A percentile compares a stretch with the other conserved stretches of the same genome.
These are phyloP conservation scores for Blastobotrys americana DNA, from an alignment of 805 yeast genomes.

Conservation along the genomic window DNA sequence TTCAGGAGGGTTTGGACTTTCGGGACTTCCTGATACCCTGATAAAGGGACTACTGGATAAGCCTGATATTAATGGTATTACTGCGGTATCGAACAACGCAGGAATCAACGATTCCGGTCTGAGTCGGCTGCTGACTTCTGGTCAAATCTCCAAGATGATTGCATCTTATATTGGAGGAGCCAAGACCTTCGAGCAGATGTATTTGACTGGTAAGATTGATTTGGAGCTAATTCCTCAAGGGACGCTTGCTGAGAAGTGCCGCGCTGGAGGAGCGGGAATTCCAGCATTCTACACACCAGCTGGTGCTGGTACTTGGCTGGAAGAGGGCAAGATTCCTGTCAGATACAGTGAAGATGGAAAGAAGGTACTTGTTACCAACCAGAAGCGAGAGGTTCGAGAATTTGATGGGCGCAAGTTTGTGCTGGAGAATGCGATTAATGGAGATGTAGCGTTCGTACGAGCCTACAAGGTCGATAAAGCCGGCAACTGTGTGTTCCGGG, in stretches of 20 bases:
- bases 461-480: constrained; percentile 38
- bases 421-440: constrained; percentile 35
- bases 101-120: constrained; percentile 38
- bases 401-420: constrained; percentile 35
- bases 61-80: constrained; percentile 30
- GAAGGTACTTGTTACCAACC: constrained; percentile 30
- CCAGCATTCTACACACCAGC: constrained; percentile 41
- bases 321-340: constrained; percentile 38
- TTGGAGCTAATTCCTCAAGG: constrained; percentile 42
- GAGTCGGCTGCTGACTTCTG: constrained; percentile 33
- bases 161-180: constrained; percentile 39
- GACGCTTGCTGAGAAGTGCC: constrained; percentile 36
- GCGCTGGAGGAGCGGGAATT: constrained; percentile 42
- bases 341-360: constrained; percentile 32
- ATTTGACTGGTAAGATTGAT: constrained; percentile 35
- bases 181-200: constrained; percentile 35
- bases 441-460: constrained; percentile 38
- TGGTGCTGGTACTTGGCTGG: constrained; percentile 43
- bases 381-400: constrained; percentile 35
- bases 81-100: constrained; percentile 41
- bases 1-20: constrained; percentile 40
- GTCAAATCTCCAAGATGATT: constrained; percentile 38
- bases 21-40: constrained; percentile 39
- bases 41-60: constrained; percentile 32
- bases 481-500: constrained; percentile 41